Conservation (phyloP, 2,329 filamentous ascomycete species). For the Knoxdaviesia proteae region DNA sequence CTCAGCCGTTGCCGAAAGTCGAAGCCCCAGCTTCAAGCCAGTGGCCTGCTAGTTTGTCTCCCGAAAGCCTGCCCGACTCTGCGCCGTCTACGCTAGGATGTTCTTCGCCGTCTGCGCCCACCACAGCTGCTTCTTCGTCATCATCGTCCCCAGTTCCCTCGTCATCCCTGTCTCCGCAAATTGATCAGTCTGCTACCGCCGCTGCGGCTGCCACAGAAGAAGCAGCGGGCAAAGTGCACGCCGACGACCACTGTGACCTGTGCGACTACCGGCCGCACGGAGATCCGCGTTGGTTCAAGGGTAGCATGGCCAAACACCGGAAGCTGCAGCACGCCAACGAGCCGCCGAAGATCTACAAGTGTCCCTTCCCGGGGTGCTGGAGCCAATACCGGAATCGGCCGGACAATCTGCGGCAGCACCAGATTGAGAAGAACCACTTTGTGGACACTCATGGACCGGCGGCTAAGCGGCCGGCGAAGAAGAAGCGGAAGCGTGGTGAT, state of each 20-base stretch:
- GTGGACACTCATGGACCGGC: constrained; percentile 19
- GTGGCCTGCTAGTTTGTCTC: no score
- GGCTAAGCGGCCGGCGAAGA: constrained; percentile 20
- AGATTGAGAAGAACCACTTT: constrained; percentile 34
- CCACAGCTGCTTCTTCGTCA: no score
- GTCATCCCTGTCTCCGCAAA: not conserved
- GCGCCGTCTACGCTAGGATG: no score
- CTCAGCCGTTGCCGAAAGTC: no score
- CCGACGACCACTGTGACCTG: constrained; percentile 20
- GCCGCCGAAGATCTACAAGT: constrained; percentile 29
- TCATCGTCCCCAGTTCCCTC: no score
- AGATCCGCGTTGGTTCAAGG: constrained; percentile 35
- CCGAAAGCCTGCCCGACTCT: no score
- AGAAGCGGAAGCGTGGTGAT: constrained; percentile 11
- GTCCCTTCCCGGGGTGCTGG: constrained; percentile 29
- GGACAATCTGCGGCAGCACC: constrained; percentile 34
- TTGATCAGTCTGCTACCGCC: not conserved
- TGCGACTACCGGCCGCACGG: constrained; percentile 35
- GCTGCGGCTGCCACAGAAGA: not conserved
- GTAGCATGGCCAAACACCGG: constrained; percentile 37
- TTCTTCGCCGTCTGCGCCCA: no score
- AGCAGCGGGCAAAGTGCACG: no score
- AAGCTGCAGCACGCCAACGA: constrained; percentile 28
- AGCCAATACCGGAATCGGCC: constrained; percentile 34
- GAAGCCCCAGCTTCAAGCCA: no score